Evolutionary conservation across 179 eudicot species (phyloP).

Genomic region (Beta macrorhiza): DNA sequence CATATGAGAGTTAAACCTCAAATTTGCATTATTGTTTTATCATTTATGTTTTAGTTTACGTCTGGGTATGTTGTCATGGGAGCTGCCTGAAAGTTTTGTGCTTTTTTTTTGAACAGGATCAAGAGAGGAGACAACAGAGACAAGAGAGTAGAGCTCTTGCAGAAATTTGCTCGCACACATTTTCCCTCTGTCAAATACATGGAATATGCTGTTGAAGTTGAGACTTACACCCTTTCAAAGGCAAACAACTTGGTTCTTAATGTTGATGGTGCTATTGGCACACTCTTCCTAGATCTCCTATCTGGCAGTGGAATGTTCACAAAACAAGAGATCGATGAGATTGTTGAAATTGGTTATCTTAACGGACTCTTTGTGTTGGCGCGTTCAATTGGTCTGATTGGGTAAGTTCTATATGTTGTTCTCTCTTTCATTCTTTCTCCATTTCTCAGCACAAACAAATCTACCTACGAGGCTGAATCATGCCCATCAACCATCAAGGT

Average conservation of each 20-base stretch:
- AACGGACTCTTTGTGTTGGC: constrained; percentile 95
- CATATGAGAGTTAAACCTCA: not conserved
- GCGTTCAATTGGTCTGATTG: constrained; percentile 96
- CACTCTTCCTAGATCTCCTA: constrained; percentile 94
- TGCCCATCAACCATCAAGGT: not conserved
- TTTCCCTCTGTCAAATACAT: constrained; percentile 96
- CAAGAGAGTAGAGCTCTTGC: constrained; percentile 96
- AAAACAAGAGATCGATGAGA: constrained; percentile 91
- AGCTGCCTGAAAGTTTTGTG: not conserved
- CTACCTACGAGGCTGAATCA: not conserved
- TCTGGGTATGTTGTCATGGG: not conserved
- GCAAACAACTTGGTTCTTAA: constrained; percentile 91
- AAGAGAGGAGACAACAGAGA: constrained; percentile 99
- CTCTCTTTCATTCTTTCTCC: not conserved
- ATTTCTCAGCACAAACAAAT: not conserved
- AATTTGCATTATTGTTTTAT: not conserved
- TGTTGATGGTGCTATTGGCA: constrained; percentile 94
- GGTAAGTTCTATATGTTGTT: constrained; percentile 56
- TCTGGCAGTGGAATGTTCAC: constrained; percentile 97
- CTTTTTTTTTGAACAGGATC: constrained; percentile 47
- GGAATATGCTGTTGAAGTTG: constrained; percentile 96
- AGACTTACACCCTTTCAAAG: constrained; percentile 92
- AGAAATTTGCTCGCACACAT: constrained; percentile 73
- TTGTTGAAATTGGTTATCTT: constrained; percentile 85
- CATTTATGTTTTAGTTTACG: not conserved